phyloP scores from a whole-genome alignment of 169 alveolate species.

The Eimeria praecox region DNA sequence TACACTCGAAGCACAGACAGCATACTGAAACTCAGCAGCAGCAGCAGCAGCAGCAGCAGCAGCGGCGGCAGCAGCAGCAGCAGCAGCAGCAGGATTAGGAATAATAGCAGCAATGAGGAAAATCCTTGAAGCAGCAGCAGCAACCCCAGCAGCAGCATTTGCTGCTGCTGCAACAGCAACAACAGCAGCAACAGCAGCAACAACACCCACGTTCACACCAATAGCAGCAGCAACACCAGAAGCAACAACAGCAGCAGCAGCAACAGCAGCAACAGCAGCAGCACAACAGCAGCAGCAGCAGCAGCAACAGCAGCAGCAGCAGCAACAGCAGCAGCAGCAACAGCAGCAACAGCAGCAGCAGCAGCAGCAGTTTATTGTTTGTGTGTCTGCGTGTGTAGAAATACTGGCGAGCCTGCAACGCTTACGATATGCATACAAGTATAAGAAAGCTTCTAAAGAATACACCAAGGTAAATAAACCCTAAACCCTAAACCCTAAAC shows the following conservation, averaged over 20 bases:
- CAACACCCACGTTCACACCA: constrained; percentile 33
- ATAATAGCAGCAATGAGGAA: constrained; percentile 31
- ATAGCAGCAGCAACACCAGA: not conserved
- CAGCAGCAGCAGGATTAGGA: not conserved
- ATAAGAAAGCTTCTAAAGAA: constrained; percentile 50
- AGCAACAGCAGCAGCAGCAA: constrained; percentile 23
- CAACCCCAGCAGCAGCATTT: constrained; percentile 55
- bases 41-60: constrained; percentile 79
- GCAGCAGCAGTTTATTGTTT: constrained; percentile 67
- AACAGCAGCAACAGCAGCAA: constrained; percentile 22
- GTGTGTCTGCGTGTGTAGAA: constrained; percentile 41
- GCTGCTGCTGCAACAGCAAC: constrained; percentile 15
- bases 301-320: not conserved
- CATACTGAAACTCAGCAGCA: too few species aligned
- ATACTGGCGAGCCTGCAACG: constrained; percentile 53
- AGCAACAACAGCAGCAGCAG: not conserved
- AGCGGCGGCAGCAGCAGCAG: constrained; percentile 52
- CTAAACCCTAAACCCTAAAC: not conserved
- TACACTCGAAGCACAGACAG: too few species aligned
- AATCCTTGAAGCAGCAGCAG: too few species aligned
- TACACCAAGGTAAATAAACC: constrained; percentile 41
- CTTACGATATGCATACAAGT: constrained; percentile 69
- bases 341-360: constrained; percentile 54
- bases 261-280: not conserved
- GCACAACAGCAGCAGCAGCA: constrained; percentile 18